Base-by-base conservation (phyloP, 768 basidiomycete genomes). In the Auricularia heimuer region DNA sequence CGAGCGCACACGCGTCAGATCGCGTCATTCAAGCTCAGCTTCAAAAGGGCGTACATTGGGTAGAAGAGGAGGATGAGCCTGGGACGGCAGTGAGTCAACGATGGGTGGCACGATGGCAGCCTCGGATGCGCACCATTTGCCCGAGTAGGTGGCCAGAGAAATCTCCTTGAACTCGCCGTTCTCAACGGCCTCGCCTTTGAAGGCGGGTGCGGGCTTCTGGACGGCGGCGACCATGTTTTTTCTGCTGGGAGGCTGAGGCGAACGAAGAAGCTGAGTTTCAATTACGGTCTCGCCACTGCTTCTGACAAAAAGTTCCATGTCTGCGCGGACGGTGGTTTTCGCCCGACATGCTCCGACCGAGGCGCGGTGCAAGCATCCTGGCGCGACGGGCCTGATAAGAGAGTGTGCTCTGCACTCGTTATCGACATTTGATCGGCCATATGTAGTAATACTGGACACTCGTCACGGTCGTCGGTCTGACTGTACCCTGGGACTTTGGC, bases 21-120 rank as follows among this genome's bases (percentile, higher is more conserved):
- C 35, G 16, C 33, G 39, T 47, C 39, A 60, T 3, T 33, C 3
- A 3, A 36, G 60, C 33, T 6, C 6, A 10, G n/a, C 6, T 3
- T 4, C 62, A 14, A 42, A 4, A 62, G 18, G 63, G n/a, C 88
- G 68, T 78, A 92, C 90, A 96, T 84, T 4, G 94, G 94, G 78
- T 97, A 97, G 80, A 96, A 95, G 75, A 96, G 83, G 18, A 97
- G 84, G 42, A 94, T 82, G n/a, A 95, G 87, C 93, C 94, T 94
- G 65, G 18, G 63, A 39, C 34, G 37, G 42, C 33, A 65, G 62
- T 61, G 66, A n/a, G 67, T 65, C 33, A 47, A 45, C 58, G 61
- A 69, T 61, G 65, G 54, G 51, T 39, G 65, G 63, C 33, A 37
- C 56, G n/a, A 66, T 54, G 64, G 63, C 62, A 36, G 64, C 44